Percentiles rank a stretch among this genome's conserved stretches.
These are phyloP conservation scores for Aspergillus jensenii DNA, from an alignment of 2,329 filamentous ascomycete genomes.

Conservation along the genomic window DNA sequence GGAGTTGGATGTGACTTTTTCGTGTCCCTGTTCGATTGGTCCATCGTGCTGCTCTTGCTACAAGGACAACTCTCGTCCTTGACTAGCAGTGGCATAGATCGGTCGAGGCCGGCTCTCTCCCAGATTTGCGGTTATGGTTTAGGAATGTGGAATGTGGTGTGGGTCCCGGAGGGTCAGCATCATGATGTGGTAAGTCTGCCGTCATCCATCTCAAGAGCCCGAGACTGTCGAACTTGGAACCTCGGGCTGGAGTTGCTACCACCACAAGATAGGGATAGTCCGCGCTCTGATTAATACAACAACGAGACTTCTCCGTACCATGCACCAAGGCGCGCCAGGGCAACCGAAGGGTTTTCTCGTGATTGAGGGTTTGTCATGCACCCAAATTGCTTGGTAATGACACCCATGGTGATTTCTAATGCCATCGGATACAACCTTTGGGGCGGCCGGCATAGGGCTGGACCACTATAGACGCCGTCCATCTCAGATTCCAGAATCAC, in stretches of 20 bases:
- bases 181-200: slow-evolving; percentile 4
- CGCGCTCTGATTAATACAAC: neutral
- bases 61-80: no score
- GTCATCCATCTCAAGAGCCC: neutral
- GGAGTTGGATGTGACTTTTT: no score
- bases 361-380: neutral
- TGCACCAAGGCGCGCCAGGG: no score
- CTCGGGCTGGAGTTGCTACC: neutral
- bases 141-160: neutral
- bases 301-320: neutral
- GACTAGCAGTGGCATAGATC: neutral
- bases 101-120: neutral
- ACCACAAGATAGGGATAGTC: neutral
- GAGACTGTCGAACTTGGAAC: neutral
- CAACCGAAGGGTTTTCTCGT: no score
- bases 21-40: neutral
- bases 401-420: neutral
- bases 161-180: neutral
- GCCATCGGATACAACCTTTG: neutral
- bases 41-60: neutral
- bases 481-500: neutral
- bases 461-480: neutral
- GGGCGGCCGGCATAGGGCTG: neutral
- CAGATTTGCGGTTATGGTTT: neutral
- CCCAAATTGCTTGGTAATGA: neutral